Evolutionary conservation across 805 yeast species (phyloP).

Genomic region (Hanseniaspora hatyaiensis): DNA sequence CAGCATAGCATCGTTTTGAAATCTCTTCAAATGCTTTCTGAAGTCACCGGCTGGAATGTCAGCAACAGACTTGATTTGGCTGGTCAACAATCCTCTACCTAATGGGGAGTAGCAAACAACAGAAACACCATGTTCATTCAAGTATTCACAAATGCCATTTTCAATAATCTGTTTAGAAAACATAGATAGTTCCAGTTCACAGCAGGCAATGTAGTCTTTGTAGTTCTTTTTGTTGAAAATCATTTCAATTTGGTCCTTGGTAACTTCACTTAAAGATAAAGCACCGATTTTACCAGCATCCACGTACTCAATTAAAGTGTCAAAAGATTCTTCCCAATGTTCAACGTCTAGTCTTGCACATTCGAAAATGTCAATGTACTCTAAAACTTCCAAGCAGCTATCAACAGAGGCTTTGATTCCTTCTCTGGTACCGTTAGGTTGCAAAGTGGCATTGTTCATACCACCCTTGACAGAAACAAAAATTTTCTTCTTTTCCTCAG

Average conservation of each 20-base stretch:
- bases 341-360: slow-evolving; percentile 58
- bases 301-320: slow-evolving; percentile 42
- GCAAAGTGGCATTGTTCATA: slow-evolving; percentile 28
- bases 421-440: slow-evolving; percentile 43
- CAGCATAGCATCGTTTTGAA: slow-evolving; percentile 43
- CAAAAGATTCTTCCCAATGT: slow-evolving; percentile 49
- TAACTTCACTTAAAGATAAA: slow-evolving; percentile 63
- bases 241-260: slow-evolving; percentile 46
- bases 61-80: slow-evolving; percentile 35
- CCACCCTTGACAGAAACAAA: slow-evolving; percentile 63
- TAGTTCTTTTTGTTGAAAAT: slow-evolving; percentile 38
- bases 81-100: slow-evolving; percentile 68
- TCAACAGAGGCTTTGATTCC: slow-evolving; percentile 40
- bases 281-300: slow-evolving; percentile 57
- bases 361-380: slow-evolving; percentile 51
- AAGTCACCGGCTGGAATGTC: slow-evolving; percentile 50
- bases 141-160: slow-evolving; percentile 53
- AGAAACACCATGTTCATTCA: slow-evolving; percentile 49
- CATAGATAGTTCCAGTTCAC: slow-evolving; percentile 71
- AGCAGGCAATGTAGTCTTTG: slow-evolving; percentile 44
- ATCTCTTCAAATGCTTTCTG: slow-evolving; percentile 43
- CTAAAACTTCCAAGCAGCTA: slow-evolving; percentile 31
- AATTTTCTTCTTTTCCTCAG: slow-evolving; percentile 45
- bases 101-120: slow-evolving; percentile 75
- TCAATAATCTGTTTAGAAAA: slow-evolving; percentile 48